Base-by-base conservation (phyloP, 208 protist species). In the Hexamita inflata region DNA sequence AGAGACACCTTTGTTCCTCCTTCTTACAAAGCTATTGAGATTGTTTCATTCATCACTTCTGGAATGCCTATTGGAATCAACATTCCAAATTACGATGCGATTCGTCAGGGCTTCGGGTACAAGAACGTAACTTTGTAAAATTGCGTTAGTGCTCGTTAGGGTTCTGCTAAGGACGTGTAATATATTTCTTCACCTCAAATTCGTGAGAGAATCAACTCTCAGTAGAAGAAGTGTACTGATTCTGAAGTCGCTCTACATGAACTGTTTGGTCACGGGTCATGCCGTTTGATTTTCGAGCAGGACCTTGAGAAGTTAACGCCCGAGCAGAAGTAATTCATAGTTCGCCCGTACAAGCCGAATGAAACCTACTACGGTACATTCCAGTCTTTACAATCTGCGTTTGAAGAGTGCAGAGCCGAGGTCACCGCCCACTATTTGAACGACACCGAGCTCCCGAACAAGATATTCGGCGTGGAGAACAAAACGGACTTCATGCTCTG, bases 41-140 rank as follows among this genome's bases (percentile, higher is more conserved):
- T 83, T 24, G 11, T 83, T 9, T 42, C n/a, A 26, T 82, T 83
- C 40, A 28, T 39, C 1, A 80, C 70, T 39, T 67, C 65, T 26
- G 77, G 77, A 32, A 57, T 75, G 35, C 80, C 80, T 34, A 80
- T 80, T 35, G 80, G 80, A 11, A 83, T 83, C 49, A 83, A 83
- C 41, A 82, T 83, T 62, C 80, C 80, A 1, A 83, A 83, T 60
- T 83, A 83, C 45, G 78, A 83, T 59, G 80, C 82, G 35, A 76
- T 81, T 45, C 45, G 80, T 7, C 19, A 67, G 19, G 58, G 59
- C 1, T 32, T 80, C 40, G 78, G 78, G 26, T 83, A 82, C 40
- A 83, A 83, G 45, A 83, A 83, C 42, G 80, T 83, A 0, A 78
- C 77, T 28, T 35, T 83, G 34, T 61, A 66, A 1, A 83, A 81